Evolutionary conservation across 2,329 filamentous ascomycete species (phyloP), one percentile per base, ranked within the genome.

Genomic region (Talaromyces sp.): DNA sequence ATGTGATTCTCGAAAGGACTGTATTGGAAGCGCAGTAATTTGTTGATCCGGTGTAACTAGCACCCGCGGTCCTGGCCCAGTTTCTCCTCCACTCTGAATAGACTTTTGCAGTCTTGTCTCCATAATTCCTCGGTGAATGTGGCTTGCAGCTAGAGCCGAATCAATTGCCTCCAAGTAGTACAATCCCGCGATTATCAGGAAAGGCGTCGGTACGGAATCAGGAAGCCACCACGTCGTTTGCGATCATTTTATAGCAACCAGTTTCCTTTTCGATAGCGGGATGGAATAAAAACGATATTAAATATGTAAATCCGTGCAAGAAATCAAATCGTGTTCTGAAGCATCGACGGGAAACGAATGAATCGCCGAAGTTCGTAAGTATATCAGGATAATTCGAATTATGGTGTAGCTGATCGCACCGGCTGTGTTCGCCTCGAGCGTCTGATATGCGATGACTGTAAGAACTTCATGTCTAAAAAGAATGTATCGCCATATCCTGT

Each of bases 21-120:
- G 51, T 35, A 60, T 53, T 33, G 50, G 51, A 39, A 56, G 48
- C 21, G 53, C 58, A 50, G 58, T 57, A 10, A 60, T 58, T 50
- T 60, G 57, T 48, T 56, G 48, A 35, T 65, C 59, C 31, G 59
- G 54, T 22, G 57, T 40, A 50, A 40, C 48, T 21, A 56, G 13
- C 17, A 55, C 35, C 22, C 58, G 61, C 31, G 57, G 40, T 43
- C 56, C 61, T 17, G 54, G 19, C 40, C 56, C 59, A 46, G 57
- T 63, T 45, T 58, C 58, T 57, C 59, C 61, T 57, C 58, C 60
- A 55, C 51, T 43, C 48, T 37, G 58, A 53, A 53, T 58, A 19
- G 58, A 53, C 53, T 54, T 65, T 64, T 54, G 67, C 41, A 67
- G 63, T 11, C 69, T 70, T 55, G 70, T 70, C 59, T 68, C 69